phyloP scores from a whole-genome alignment of 805 yeast genomes.

The Cephaloascus fragrans region DNA sequence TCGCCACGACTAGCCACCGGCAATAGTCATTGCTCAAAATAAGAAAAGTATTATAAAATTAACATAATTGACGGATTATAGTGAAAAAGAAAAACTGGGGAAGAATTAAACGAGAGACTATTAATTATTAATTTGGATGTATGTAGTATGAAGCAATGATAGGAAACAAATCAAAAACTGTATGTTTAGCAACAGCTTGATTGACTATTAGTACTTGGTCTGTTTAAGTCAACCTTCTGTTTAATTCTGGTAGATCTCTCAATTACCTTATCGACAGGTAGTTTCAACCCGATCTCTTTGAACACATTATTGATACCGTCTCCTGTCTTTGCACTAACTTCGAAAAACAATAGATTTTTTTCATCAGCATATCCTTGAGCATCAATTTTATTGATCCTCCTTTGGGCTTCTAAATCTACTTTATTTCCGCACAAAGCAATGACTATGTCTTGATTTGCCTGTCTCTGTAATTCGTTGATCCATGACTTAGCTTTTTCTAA shows the following conservation, averaged over 20 bases:
- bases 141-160: no score
- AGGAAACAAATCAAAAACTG: no score
- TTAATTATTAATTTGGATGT: no score
- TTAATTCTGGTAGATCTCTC: background rate
- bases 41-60: no score
- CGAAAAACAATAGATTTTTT: slow-evolving; percentile 37
- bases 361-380: slow-evolving; percentile 50
- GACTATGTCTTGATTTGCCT: slow-evolving; percentile 64
- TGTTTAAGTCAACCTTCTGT: slow-evolving; percentile 20
- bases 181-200: slow-evolving; percentile 26
- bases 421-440: slow-evolving; percentile 84
- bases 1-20: no score
- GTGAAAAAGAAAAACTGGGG: no score
- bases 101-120: no score
- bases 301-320: slow-evolving; percentile 37
- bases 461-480: slow-evolving; percentile 75
- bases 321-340: slow-evolving; percentile 54
- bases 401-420: slow-evolving; percentile 43
- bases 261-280: slow-evolving; percentile 7
- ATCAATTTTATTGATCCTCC: slow-evolving; percentile 28
- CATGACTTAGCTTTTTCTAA: slow-evolving; percentile 63
- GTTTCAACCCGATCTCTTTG: slow-evolving; percentile 37
- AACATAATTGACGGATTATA: no score
- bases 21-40: no score
- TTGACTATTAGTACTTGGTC: slow-evolving; percentile 32